Evolutionary conservation across 78 protist genomes (phyloP).

Genomic region (Capsaspora owczarzaki): DNA sequence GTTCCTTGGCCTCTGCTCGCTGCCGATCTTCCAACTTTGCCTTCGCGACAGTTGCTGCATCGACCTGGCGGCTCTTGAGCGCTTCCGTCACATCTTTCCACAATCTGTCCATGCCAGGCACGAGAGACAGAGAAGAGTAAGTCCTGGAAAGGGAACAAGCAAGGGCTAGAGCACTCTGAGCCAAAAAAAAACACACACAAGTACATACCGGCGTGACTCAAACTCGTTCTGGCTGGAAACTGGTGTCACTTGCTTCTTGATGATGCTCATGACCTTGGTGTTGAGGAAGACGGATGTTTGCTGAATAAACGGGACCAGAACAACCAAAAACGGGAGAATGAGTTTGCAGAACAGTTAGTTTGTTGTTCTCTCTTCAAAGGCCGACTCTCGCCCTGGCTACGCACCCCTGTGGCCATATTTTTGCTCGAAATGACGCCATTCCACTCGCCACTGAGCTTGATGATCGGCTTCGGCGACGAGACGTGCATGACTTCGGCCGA

Average conservation of each 20-base stretch:
- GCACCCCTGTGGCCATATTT: background rate
- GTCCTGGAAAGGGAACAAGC: background rate
- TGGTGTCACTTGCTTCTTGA: background rate
- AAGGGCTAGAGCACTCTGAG: background rate
- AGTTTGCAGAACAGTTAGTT: background rate
- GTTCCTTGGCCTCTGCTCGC: background rate
- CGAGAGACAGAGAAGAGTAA: background rate
- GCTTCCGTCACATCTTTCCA: background rate
- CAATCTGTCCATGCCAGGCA: background rate
- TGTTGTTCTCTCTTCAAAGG: too few relatives aligned
- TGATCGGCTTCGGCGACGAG: background rate
- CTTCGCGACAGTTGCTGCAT: background rate
- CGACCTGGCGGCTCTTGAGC: background rate
- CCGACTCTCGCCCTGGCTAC: background rate
- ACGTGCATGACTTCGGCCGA: background rate
- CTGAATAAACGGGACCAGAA: background rate
- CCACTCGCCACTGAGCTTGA: background rate
- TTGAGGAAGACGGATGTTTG: background rate
- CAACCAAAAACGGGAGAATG: background rate
- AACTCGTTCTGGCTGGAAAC: background rate
- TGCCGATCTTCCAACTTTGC: background rate
- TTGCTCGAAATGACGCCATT: background rate
- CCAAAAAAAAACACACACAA: background rate
- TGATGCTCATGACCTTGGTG: background rate
- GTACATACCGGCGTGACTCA: background rate